A percentile compares a stretch with the other conserved stretches of the same genome.
phyloP scores from a whole-genome alignment of 306 rosid genomes.

The Crataegus laevigata region DNA sequence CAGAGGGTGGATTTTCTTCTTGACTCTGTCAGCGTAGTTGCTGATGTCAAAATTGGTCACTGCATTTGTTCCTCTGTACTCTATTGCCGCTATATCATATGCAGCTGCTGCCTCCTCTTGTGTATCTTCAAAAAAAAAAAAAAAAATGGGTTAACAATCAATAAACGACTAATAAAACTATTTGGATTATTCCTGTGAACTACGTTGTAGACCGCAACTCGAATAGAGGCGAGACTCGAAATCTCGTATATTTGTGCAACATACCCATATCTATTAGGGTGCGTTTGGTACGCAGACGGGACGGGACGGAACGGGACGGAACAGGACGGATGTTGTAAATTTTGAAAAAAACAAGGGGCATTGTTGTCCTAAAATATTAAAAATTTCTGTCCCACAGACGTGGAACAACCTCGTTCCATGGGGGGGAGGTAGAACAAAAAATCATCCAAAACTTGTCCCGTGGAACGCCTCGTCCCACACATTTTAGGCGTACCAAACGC shows the following conservation, averaged over 20 bases:
- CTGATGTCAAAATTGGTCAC: constrained; percentile 80
- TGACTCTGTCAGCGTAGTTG: constrained; percentile 46
- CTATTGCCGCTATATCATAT: constrained; percentile 83
- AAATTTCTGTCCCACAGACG: no score
- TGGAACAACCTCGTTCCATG: no score
- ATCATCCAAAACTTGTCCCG: no score
- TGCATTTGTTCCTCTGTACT: constrained; percentile 82
- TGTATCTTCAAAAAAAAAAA: constrained; percentile 41
- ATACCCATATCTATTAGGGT: background rate
- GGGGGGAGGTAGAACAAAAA: no score
- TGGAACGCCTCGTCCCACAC: no score
- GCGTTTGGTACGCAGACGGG: no score
- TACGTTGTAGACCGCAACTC: background rate
- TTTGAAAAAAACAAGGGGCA: no score
- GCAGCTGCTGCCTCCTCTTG: constrained; percentile 96
- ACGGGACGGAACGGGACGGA: no score
- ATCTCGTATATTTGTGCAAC: background rate
- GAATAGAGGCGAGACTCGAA: background rate
- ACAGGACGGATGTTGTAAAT: no score
- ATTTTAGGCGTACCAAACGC: no score
- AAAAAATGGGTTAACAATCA: no score
- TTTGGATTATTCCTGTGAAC: background rate
- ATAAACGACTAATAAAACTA: background rate
- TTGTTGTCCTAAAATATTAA: no score
- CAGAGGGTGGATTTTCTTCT: constrained; percentile 3